These are phyloP conservation scores for Telfairia occidentalis DNA, from an alignment of 331 rosid species.

Conservation along the genomic window DNA sequence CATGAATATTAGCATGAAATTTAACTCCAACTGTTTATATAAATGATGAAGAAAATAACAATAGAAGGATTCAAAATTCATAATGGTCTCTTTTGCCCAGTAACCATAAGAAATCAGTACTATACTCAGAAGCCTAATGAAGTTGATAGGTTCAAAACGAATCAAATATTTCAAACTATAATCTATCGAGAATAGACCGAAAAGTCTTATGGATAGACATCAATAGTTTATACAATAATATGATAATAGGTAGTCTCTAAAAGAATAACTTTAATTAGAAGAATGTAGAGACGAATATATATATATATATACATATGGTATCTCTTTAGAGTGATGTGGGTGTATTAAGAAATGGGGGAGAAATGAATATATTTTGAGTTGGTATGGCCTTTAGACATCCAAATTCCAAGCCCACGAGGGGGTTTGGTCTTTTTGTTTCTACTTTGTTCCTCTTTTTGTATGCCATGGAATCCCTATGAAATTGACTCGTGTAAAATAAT, in stretches of 20 bases:
- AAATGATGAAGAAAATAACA: too few relatives aligned
- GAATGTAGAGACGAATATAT: background rate
- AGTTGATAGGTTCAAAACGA: too few relatives aligned
- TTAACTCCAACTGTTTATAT: too few relatives aligned
- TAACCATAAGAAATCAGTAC: too few relatives aligned
- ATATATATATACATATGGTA: too few relatives aligned
- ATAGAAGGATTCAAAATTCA: too few relatives aligned
- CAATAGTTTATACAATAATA: background rate
- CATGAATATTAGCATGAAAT: too few relatives aligned
- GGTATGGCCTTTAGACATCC: constrained; percentile 33
- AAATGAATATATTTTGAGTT: constrained; percentile 1
- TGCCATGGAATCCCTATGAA: constrained; percentile 25
- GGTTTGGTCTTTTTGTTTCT: constrained; percentile 19
- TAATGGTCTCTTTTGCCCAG: too few relatives aligned
- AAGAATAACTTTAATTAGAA: constrained; percentile 1
- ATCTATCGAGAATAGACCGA: background rate
- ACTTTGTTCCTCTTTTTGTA: constrained; percentile 41
- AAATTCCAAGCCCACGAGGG: constrained; percentile 18
- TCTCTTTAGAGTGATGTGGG: constrained; percentile 1
- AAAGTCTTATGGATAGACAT: background rate
- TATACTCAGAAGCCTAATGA: too few relatives aligned
- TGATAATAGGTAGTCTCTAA: background rate
- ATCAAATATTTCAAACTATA: too few relatives aligned
- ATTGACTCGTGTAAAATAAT: background rate
- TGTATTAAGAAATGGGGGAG: background rate